phyloP scores from a whole-genome alignment of 83 land plant genomes.

The Picea mariana region DNA sequence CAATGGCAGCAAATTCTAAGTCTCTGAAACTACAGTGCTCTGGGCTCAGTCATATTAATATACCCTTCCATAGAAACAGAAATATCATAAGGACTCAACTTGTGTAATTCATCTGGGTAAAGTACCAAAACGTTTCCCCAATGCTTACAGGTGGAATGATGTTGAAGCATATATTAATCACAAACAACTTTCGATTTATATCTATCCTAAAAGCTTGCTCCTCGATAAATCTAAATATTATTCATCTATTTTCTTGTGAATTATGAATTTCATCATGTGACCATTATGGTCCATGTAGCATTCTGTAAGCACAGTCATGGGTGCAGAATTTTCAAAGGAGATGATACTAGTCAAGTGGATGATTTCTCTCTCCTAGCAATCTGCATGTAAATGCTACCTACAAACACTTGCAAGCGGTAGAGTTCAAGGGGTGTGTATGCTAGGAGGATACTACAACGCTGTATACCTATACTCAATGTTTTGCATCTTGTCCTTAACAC shows the following conservation, averaged over 20 bases:
- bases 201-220: not conserved
- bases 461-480: not conserved
- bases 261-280: not conserved
- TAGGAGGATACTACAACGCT: not conserved
- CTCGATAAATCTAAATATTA: not conserved
- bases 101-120: not conserved
- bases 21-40: not conserved
- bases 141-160: not conserved
- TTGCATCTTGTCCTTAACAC: not conserved
- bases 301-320: not conserved
- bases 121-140: not conserved
- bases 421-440: not conserved
- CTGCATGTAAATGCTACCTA: not conserved
- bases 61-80: not conserved
- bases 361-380: not conserved
- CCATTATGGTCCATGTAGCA: too few species aligned
- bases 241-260: constrained; percentile 2
- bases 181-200: too few species aligned
- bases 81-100: not conserved
- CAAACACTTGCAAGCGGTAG: not conserved
- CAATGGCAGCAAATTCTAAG: too few species aligned
- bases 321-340: not conserved
- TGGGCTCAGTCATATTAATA: not conserved
- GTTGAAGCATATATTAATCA: not conserved
- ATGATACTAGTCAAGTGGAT: not conserved